A percentile compares a stretch with the other conserved stretches of the same genome.
phyloP scores from a whole-genome alignment of 2,329 filamentous ascomycete genomes.

The Coniochaeta sp. region DNA sequence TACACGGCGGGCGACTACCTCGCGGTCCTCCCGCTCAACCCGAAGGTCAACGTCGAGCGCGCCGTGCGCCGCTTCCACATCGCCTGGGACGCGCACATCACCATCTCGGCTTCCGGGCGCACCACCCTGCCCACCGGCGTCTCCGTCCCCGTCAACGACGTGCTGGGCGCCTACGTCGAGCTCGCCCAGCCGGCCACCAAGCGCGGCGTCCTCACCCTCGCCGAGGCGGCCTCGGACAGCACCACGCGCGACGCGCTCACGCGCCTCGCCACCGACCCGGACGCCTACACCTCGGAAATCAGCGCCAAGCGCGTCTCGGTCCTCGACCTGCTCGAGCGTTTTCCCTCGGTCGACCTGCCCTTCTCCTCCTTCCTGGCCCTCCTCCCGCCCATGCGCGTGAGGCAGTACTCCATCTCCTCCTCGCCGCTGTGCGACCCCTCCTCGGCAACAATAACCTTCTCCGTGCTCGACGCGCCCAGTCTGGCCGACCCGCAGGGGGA shows the following conservation, averaged over 20 bases:
- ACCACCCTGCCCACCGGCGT: slow-evolving; percentile 47
- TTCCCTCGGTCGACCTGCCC: slow-evolving; percentile 50
- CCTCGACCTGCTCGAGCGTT: slow-evolving; percentile 63
- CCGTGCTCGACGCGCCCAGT: slow-evolving; percentile 52
- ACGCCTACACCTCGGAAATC: slow-evolving; percentile 39
- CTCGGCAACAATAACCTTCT: slow-evolving; percentile 60
- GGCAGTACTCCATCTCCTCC: slow-evolving; percentile 76
- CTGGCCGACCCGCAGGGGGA: slow-evolving; percentile 38
- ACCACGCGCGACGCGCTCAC: slow-evolving; percentile 31
- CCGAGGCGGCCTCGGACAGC: slow-evolving; percentile 17
- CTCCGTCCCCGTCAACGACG: slow-evolving; percentile 52
- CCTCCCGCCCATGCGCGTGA: slow-evolving; percentile 68
- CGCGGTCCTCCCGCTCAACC: slow-evolving; percentile 65
- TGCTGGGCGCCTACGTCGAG: slow-evolving; percentile 67
- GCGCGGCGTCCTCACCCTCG: slow-evolving; percentile 30
- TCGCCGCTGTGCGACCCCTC: slow-evolving; percentile 55
- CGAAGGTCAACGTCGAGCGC: slow-evolving; percentile 50
- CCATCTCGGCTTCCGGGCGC: slow-evolving; percentile 44
- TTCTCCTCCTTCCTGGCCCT: slow-evolving; percentile 63
- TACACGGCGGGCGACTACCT: slow-evolving; percentile 74
- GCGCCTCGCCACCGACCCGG: slow-evolving; percentile 37
- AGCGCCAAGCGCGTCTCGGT: slow-evolving; percentile 53
- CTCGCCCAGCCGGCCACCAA: slow-evolving; percentile 66
- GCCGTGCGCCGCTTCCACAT: slow-evolving; percentile 60
- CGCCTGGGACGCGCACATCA: slow-evolving; percentile 61